Evolutionary conservation across 1,284 basidiomycete species (phyloP).

Genomic region (Neolentinus lepideus): DNA sequence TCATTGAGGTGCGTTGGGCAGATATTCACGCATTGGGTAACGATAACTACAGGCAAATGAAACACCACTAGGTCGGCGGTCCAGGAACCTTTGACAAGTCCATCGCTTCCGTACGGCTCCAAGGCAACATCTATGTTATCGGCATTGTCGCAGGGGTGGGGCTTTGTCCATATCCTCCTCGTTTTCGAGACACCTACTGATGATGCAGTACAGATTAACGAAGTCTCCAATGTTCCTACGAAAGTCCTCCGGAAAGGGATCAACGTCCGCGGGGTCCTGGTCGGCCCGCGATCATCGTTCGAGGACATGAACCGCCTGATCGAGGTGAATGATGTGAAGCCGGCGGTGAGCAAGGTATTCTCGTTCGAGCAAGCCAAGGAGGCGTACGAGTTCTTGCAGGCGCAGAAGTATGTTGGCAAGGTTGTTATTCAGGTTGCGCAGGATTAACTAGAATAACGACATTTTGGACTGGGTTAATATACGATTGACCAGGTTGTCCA

Average conservation of each 20-base stretch:
- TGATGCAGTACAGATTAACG: conserved; percentile 7
- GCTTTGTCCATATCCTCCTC: background rate
- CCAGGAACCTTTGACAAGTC: conserved; percentile 31
- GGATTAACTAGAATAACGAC: no score
- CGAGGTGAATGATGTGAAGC: conserved; percentile 22
- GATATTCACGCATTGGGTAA: background rate
- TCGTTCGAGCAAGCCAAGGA: conserved; percentile 27
- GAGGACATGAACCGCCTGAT: conserved; percentile 30
- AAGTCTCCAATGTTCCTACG: conserved; percentile 11
- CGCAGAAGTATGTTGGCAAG: conserved; percentile 29
- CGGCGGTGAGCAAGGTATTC: conserved; percentile 33
- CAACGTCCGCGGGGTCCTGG: conserved; percentile 23
- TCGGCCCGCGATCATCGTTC: conserved; percentile 19
- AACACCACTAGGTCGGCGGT: conserved; percentile 32
- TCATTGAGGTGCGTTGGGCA: conserved; percentile 24
- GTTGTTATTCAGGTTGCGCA: conserved; percentile 22
- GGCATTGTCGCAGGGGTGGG: conserved; percentile 26
- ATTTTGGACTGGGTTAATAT: no score
- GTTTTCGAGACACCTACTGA: background rate
- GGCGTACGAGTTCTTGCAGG: conserved; percentile 29
- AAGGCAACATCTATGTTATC: conserved; percentile 31
- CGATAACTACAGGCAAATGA: no score
- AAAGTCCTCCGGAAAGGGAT: conserved; percentile 10
- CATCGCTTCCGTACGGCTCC: conserved; percentile 24
- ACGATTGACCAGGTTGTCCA: no score